These are phyloP conservation scores for Tetrapisispora nanseiensis DNA, from an alignment of 805 yeast genomes.

Conservation along the genomic window DNA sequence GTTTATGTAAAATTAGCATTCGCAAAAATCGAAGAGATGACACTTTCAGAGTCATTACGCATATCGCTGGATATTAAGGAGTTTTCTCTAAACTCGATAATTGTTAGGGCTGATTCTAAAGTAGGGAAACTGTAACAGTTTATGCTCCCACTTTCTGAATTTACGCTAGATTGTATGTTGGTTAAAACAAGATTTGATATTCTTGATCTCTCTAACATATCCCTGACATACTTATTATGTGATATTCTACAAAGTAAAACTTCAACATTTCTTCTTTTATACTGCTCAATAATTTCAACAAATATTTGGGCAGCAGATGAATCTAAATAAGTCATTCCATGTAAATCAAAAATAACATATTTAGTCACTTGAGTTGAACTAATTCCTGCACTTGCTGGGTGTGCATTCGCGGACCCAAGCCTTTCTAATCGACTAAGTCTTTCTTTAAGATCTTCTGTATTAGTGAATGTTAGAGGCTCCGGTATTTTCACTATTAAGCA, in stretches of 20 bases:
- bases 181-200: constrained; percentile 23
- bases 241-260: constrained; percentile 58
- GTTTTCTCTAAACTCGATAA: constrained; percentile 20
- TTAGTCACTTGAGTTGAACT: constrained; percentile 39
- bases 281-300: constrained; percentile 46
- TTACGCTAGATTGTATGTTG: neutral
- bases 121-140: constrained; percentile 37
- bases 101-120: constrained; percentile 48
- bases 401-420: constrained; percentile 64
- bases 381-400: constrained; percentile 61
- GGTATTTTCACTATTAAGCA: constrained; percentile 73
- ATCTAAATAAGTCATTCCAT: constrained; percentile 76
- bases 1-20: constrained; percentile 11
- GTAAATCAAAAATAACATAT: constrained; percentile 61
- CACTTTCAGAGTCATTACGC: constrained; percentile 7
- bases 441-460: constrained; percentile 63
- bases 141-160: neutral
- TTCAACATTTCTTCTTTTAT: constrained; percentile 42
- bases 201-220: constrained; percentile 47
- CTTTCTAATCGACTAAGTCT: constrained; percentile 61
- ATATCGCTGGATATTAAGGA: neutral
- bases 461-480: constrained; percentile 83
- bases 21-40: constrained; percentile 7
- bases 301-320: constrained; percentile 71
- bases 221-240: constrained; percentile 35